Base-by-base conservation (phyloP, 2,329 filamentous ascomycete genomes). In the Apiospora malaysiana region DNA sequence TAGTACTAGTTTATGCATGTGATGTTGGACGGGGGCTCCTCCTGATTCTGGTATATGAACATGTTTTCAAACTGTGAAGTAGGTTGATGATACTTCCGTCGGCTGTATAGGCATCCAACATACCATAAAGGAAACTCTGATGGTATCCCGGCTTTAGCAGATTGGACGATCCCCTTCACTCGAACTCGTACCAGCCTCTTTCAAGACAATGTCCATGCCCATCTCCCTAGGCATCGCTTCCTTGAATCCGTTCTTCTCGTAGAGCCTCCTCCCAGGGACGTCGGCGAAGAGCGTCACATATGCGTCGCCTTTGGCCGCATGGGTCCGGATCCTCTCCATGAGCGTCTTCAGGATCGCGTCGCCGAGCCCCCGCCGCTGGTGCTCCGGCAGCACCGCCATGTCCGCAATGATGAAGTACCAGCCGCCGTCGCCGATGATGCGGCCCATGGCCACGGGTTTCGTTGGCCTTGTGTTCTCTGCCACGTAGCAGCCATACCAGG, bases 321-420 rank as follows among this genome's bases (percentile, higher is more conserved):
- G 76, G 21, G 78, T 74, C 71, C 82, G 78, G 51, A 87, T 82
- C 68, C 81, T 80, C 23, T 75, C 78, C 46, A 87, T 73, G 51
- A 87, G 76, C 25, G 77, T 75, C 73, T 82, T 81, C 77, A 87
- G 75, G 46, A 88, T 79, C 27, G 79, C 78, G 68, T 84, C 82
- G 10, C 83, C 86, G 1, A 88, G 75, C 0, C 86, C 85, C 68
- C 80, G 81, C 14, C 83, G 81, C 72, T 85, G 85, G 71, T 88
- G 85, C 9, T 78, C 80, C 7, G 85, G 83, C 65, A 85, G 78
- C n/a, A 86, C 83, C 1, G 83, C 84, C 77, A 88, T 84, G 74
- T 88, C 86, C 25, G 82, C 82, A 68, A 88, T 80, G 59, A 83
- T 78, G 69, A 87, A 86, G 73, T 87, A 87, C 79, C 86, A 85